Evolutionary conservation across 352 stramenopile genomes (phyloP).

Genomic region (Globisporangium abappressorium): DNA sequence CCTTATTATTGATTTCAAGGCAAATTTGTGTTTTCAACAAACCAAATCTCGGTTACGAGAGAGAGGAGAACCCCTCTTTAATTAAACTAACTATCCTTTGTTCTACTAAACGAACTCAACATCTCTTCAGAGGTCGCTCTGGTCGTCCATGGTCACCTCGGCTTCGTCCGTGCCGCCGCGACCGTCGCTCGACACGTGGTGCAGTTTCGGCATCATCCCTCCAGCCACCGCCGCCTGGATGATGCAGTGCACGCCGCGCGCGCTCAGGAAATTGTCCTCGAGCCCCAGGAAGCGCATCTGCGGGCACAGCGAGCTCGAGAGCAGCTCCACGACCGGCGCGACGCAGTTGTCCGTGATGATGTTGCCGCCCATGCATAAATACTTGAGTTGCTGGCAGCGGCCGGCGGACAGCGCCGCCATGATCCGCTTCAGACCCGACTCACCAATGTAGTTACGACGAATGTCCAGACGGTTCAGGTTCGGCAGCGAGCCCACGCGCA

Average conservation of each 20-base stretch:
- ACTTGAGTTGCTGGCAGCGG: slow-evolving; percentile 39
- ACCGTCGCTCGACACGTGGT: slow-evolving; percentile 49
- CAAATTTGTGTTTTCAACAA: background rate
- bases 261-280: slow-evolving; percentile 79
- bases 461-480: slow-evolving; percentile 52
- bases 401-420: slow-evolving; percentile 30
- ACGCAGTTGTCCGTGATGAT: slow-evolving; percentile 81
- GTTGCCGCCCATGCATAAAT: slow-evolving; percentile 78
- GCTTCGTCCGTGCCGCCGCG: slow-evolving; percentile 11
- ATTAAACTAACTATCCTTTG: slow-evolving; percentile 1
- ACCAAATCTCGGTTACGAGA: background rate
- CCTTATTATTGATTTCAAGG: too few relatives aligned
- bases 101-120: background rate
- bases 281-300: slow-evolving; percentile 67
- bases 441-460: slow-evolving; percentile 69
- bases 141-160: background rate
- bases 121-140: slow-evolving; percentile 5
- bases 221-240: slow-evolving; percentile 48
- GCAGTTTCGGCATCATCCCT: slow-evolving; percentile 43
- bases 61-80: background rate
- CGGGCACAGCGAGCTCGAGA: slow-evolving; percentile 38
- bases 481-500: slow-evolving; percentile 33
- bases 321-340: slow-evolving; percentile 36
- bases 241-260: slow-evolving; percentile 57
- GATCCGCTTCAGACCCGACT: slow-evolving; percentile 47